Percentiles rank a stretch among this genome's conserved stretches.
Conservation (phyloP, 2,329 filamentous ascomycete genomes). For the Cordyceps javanica region DNA sequence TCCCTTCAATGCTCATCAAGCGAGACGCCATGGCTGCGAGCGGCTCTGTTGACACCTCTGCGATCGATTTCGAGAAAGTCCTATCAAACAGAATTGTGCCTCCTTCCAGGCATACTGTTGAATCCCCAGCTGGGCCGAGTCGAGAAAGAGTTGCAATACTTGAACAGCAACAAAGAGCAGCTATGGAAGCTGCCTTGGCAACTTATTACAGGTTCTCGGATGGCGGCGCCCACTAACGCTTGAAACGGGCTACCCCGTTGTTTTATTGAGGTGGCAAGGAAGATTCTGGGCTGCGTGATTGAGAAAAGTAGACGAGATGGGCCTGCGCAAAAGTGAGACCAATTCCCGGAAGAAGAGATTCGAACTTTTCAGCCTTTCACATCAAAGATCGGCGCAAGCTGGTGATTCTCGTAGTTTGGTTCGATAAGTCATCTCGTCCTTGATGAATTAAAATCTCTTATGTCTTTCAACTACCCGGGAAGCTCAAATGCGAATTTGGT, state of each 20-base stretch:
- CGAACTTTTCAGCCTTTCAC: neutral
- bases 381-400: neutral
- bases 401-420: neutral
- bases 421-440: neutral
- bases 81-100: slow-evolving; percentile 28
- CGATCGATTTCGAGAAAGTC: slow-evolving; percentile 37
- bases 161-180: neutral
- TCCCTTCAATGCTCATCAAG: slow-evolving; percentile 57
- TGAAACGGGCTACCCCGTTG: neutral
- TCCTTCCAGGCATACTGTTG: neutral
- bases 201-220: slow-evolving; percentile 19
- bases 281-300: no score
- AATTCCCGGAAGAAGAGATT: neutral
- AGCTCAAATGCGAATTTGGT: neutral
- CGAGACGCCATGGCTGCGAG: slow-evolving; percentile 43
- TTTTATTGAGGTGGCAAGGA: neutral
- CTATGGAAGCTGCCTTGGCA: neutral
- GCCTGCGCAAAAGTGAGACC: no score
- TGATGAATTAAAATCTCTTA: neutral
- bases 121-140: neutral
- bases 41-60: slow-evolving; percentile 9
- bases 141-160: neutral
- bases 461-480: neutral
- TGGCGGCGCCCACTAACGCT: neutral
- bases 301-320: neutral